A percentile compares a stretch with the other conserved stretches of the same genome.
These are phyloP conservation scores for Spergularia marina DNA, from an alignment of 148 eudicot genomes.

Conservation along the genomic window DNA sequence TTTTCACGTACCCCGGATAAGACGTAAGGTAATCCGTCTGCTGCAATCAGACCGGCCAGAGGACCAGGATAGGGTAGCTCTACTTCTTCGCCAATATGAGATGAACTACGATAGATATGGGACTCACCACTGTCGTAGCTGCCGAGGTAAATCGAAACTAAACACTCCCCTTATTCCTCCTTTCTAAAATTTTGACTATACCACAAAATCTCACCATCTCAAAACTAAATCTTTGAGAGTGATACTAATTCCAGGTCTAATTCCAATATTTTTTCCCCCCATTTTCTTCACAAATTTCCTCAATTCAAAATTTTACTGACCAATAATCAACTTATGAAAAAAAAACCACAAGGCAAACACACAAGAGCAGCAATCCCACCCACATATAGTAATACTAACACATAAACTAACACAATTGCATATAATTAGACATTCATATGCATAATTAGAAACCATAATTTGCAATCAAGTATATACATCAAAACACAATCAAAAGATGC, in stretches of 20 bases:
- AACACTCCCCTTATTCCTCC: background rate
- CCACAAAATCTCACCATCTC: background rate
- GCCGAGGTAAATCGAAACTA: constrained; percentile 12
- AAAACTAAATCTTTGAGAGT: background rate
- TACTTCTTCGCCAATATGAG: constrained; percentile 5
- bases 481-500: constrained; percentile 1
- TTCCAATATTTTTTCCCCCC: background rate
- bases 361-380: background rate
- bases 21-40: background rate
- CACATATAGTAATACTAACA: background rate
- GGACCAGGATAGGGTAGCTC: background rate
- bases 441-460: background rate
- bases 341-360: background rate
- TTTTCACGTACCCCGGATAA: background rate
- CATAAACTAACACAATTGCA: background rate
- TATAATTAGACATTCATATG: background rate
- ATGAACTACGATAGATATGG: too few relatives aligned
- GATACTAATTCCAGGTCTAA: background rate
- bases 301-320: background rate
- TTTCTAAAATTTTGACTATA: background rate
- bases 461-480: constrained; percentile 9
- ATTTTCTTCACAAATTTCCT: background rate
- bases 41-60: background rate
- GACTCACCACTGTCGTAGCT: too few relatives aligned
- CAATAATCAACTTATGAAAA: background rate